Conservation (phyloP, 2,329 filamentous ascomycete genomes). For the Scolecobasidium constrictum region DNA sequence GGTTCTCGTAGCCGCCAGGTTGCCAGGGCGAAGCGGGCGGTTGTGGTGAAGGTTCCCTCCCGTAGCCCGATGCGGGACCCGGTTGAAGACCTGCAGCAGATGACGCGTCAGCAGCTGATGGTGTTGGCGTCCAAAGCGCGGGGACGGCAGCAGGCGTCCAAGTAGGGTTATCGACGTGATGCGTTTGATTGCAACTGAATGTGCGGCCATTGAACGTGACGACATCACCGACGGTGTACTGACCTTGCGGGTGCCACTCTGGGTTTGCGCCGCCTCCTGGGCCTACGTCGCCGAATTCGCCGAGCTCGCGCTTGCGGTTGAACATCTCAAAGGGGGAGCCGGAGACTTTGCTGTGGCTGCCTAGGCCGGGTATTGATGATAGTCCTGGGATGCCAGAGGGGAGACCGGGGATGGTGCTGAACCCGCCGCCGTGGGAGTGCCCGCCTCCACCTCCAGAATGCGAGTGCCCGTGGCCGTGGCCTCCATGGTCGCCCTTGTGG, state of each 20-base stretch:
- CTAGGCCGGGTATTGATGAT: conserved; percentile 4
- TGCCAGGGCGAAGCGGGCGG: conserved; percentile 5
- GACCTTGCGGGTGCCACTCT: conserved; percentile 8
- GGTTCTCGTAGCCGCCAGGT: conserved; percentile 6
- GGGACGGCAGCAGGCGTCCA: conserved; percentile 6
- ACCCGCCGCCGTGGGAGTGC: conserved; percentile 8
- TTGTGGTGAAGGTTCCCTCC: neutral
- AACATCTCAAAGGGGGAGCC: conserved; percentile 12
- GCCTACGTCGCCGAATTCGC: conserved; percentile 3
- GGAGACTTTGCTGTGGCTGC: conserved; percentile 10
- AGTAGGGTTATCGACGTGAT: conserved; percentile 3
- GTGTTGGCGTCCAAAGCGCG: conserved; percentile 1
- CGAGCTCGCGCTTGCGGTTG: conserved; percentile 10
- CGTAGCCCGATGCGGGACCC: neutral
- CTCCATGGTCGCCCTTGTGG: conserved; percentile 39
- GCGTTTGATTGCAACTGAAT: conserved; percentile 6
- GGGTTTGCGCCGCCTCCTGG: neutral
- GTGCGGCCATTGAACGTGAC: conserved; percentile 6
- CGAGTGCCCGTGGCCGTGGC: conserved; percentile 19
- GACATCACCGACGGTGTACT: conserved; percentile 1
- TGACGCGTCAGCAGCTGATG: neutral
- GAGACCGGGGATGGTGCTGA: conserved; percentile 1
- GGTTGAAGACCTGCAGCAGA: no score
- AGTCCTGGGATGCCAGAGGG: conserved; percentile 4
- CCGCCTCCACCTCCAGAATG: conserved; percentile 6